Evolutionary conservation across 805 yeast genomes (phyloP), one percentile per base, ranked within the genome.

Genomic region (Candida palmyrensis): DNA sequence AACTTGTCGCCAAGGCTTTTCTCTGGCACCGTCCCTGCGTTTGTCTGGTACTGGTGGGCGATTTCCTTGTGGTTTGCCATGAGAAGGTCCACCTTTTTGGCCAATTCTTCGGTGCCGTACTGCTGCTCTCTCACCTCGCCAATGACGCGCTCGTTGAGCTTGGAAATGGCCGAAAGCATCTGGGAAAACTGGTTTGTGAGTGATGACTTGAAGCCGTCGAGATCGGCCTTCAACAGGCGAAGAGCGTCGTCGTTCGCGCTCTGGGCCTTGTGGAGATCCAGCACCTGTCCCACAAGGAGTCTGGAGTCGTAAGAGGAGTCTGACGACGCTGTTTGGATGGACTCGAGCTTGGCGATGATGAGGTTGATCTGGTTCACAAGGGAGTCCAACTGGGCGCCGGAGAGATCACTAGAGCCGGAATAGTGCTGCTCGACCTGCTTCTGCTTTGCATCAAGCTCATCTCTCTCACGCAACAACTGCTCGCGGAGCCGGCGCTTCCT

Each of bases 81-180:
- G 18, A 66, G 49, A 30, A 65, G 44, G 35, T 64, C 70, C 4
- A 66, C 68, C 40, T 65, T 65, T 29, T 48, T 53, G 8, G 55
- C 44, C 17, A 66, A 37, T 29, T 55, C 60, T 17, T 52, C 59
- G 22, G 59, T 52, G 12, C 55, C 56, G 30, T 38, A 45, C 29
- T 61, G 70, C 21, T 66, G 69, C 32, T 57, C 66, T 39, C 62
- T 54, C 13, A 66, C 66, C 39, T 65, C 71, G 1, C 66, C 62
- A 36, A 66, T 56, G 10, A 66, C 55, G 32, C 53, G 59, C 29
- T 60, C 59, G 34, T 63, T 62, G 15, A 61, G 44, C 26, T 48
- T 42, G 3, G 58, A 43, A 3, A 65, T 45, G 1, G 66, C 51
- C 3, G 39, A 42, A 9, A 60, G 44, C 43, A 65, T 44, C 32